phyloP scores from a whole-genome alignment of 139 green algal species.

The Pleodorina starrii region DNA sequence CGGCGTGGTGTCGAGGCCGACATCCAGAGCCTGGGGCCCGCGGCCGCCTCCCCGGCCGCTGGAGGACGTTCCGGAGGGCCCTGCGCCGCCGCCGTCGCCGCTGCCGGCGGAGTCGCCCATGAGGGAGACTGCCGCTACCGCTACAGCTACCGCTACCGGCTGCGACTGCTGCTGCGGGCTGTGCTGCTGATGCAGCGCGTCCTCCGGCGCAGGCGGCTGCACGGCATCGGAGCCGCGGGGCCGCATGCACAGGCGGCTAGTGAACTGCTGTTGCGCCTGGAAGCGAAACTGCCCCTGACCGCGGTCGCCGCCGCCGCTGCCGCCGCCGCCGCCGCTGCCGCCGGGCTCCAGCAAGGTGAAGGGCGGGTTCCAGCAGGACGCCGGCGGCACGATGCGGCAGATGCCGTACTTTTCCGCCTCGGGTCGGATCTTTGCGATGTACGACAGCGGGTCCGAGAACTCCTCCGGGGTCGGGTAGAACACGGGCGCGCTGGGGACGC shows the following conservation, averaged over 20 bases:
- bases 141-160: neutral
- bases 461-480: slow-evolving; percentile 86
- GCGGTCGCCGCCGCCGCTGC: too few species aligned
- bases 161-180: neutral
- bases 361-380: slow-evolving; percentile 72
- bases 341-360: slow-evolving; percentile 51
- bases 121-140: neutral
- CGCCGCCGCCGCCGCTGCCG: neutral
- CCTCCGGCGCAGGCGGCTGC: too few species aligned
- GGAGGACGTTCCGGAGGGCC: neutral
- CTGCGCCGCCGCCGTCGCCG: neutral
- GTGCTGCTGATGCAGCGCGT: neutral
- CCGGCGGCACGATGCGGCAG: slow-evolving; percentile 90
- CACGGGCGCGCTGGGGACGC: slow-evolving; percentile 69
- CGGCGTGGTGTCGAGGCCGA: neutral
- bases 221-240: neutral
- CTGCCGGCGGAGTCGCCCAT: neutral
- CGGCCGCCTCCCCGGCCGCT: neutral
- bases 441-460: slow-evolving; percentile 87
- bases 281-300: slow-evolving; percentile 44
- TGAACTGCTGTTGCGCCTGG: slow-evolving; percentile 60
- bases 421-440: slow-evolving; percentile 79
- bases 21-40: neutral
- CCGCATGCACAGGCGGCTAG: slow-evolving; percentile 65
- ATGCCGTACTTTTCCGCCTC: slow-evolving; percentile 85